Evolutionary conservation across 2,329 filamentous ascomycete species (phyloP), one percentile per base, ranked within the genome.

Genomic region (Colletotrichum higginsianum): DNA sequence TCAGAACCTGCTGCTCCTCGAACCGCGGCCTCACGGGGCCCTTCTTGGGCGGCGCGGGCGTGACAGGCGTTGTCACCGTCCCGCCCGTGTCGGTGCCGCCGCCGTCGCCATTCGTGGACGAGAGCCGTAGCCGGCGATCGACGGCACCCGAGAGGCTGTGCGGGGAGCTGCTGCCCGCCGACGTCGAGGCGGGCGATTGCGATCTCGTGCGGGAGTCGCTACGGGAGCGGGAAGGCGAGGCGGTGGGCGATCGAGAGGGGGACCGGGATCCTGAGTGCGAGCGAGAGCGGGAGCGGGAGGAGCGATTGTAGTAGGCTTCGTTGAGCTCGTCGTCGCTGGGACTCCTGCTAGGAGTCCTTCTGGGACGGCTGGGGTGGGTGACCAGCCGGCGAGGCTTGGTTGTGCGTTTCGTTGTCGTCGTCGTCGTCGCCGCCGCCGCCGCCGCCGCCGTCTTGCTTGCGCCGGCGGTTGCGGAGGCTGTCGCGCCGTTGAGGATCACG

Each of bases 1-100:
- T 89, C 23, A 98, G 87, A 23, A 92, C 88, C 74, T 95, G 46
- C 12, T 61, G 46, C 46, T 63, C 57, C n/a, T 68, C 58, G 15
- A 58, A 72, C 4, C 40, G 44, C 26, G 69, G 69, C 46, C 69
- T 55, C 26, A 72, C 69, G 53, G 69, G 69, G 9, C 68, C 69
- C 30, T 60, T 72, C 30, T 61, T 67, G 13, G 50, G 26, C 15
- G 84, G 53, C 62, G 73, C 62, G 73, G 67, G 62, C 3, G 68
- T 71, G 5, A 58, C 50, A 16, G 69, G 69, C n/a, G 69, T 69
- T 46, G 42, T 62, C 21, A 50, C 60, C 79, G 80, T 40, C 35
- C 62, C 44, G 76, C 77, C 63, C 72, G 75, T 56, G 72, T 76
- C 49, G 49, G 57, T 4, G 77, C 77, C 76, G 15, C 81, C 79